Evolutionary conservation across 2,329 filamentous ascomycete genomes (phyloP).

Genomic region (Stemphylium vesicarium): DNA sequence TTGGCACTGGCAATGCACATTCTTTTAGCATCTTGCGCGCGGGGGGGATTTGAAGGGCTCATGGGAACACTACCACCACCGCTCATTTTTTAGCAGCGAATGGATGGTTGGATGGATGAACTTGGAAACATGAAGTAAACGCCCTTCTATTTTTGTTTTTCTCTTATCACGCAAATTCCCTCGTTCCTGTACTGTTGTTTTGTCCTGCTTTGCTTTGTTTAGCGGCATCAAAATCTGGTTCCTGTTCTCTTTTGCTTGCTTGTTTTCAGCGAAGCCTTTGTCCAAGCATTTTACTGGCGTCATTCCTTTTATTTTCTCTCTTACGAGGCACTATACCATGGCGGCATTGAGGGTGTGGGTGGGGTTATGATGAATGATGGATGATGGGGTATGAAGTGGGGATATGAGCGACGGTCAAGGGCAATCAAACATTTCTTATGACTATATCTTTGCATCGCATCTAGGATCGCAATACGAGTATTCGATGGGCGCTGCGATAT

Average conservation of each 20-base stretch:
- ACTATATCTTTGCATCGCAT: not conserved
- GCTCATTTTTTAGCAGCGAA: not conserved
- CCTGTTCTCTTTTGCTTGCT: not conserved
- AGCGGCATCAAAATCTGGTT: conserved; percentile 34
- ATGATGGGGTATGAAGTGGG: too few species aligned
- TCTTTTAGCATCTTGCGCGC: conserved; percentile 11
- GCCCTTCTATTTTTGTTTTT: not conserved
- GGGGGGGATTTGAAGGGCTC: not conserved
- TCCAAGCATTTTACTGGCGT: conserved; percentile 28
- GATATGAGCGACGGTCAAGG: not conserved
- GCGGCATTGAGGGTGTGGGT: conserved; percentile 14
- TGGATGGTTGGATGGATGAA: not conserved
- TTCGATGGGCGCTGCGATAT: not conserved
- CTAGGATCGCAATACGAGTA: not conserved
- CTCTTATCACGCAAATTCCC: not conserved
- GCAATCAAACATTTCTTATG: not conserved
- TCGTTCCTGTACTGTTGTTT: not conserved
- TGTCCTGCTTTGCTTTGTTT: conserved; percentile 1
- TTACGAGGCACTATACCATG: conserved; percentile 23
- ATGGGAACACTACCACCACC: not conserved
- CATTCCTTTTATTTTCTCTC: conserved; percentile 16
- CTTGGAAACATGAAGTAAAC: not conserved
- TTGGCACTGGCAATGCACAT: not conserved
- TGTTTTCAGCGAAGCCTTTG: conserved; percentile 7
- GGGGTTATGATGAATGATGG: too few species aligned